Evolutionary conservation across 2,329 filamentous ascomycete genomes (phyloP), one percentile per base, ranked within the genome.

Genomic region (Exophiala spinifera): DNA sequence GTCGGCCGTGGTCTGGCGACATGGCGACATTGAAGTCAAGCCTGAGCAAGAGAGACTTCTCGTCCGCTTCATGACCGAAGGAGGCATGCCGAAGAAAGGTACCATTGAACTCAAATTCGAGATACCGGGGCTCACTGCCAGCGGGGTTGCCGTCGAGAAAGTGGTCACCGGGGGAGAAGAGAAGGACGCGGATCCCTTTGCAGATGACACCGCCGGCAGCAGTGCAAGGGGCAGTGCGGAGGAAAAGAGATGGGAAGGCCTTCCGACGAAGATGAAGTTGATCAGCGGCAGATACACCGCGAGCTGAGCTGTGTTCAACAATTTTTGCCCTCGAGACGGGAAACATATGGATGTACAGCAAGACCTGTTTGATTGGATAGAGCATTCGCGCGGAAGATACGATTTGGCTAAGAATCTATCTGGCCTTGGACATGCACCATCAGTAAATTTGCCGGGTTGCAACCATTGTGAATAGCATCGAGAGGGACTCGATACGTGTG

Each of bases 91-190:
- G 0, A 84, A 83, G 59, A 82, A 88, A 4, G 90, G 91, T 0
- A 84, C 83, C 50, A 80, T 95, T 7, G 92, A 99, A 69, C 89
- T 89, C 0, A 79, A 86, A 52, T 96, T 91, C 84, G 91, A 96
- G 68, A 74, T 87, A 19, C 69, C 75, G 1, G 75, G 80, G 36
- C 72, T 80, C 28, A 72, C 74, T 1, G 81, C 81, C 1, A 87
- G 83, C 61, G 84, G 84, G 8, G 81, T 96, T 52, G 85, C 83
- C 3, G 76, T 91, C 71, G 69, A 77, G 59, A 60, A 68, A 52
- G 53, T 69, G 49, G 63, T 67, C 40, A 46, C 60, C 20, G 42
- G 55, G 19, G 58, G 63, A 8, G 64, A 63, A 4, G 57, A 63
- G n/a, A 56, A 59, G 45, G 71, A 70, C 13, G 58, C 61, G 14